These are phyloP conservation scores for Blastomyces parvus DNA, from an alignment of 2,329 filamentous ascomycete species.

Conservation along the genomic window DNA sequence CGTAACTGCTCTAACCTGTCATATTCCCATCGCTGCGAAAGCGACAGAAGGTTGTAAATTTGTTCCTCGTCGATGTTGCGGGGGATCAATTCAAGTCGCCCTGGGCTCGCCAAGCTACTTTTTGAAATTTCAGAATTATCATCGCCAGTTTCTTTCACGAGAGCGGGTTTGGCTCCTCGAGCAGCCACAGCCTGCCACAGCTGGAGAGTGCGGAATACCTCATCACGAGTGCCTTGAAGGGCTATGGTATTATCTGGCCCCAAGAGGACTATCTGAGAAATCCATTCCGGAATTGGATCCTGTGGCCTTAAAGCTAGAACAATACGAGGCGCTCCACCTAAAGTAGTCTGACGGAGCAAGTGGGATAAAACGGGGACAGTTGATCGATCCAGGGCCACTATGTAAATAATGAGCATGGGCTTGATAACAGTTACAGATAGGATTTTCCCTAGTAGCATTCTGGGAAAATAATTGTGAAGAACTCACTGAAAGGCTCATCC, in stretches of 20 bases:
- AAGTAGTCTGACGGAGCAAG: constrained; percentile 59
- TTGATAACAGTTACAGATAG: background rate
- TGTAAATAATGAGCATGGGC: constrained; percentile 8
- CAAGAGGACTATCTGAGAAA: constrained; percentile 71
- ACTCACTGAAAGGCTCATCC: constrained; percentile 77
- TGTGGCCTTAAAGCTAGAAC: constrained; percentile 73
- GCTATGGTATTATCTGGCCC: constrained; percentile 57
- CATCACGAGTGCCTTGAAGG: constrained; percentile 54
- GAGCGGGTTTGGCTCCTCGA: constrained; percentile 3
- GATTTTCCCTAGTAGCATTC: constrained; percentile 2
- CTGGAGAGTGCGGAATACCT: constrained; percentile 42
- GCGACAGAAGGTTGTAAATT: constrained; percentile 4
- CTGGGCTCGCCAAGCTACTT: constrained; percentile 14
- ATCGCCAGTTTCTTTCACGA: constrained; percentile 15
- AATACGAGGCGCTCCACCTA: constrained; percentile 57
- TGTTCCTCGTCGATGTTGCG: constrained; percentile 9
- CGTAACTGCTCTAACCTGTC: constrained; percentile 7
- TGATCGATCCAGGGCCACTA: constrained; percentile 79
- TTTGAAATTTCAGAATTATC: constrained; percentile 12
- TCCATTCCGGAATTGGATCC: constrained; percentile 80
- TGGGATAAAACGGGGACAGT: constrained; percentile 63
- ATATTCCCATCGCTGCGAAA: constrained; percentile 13
- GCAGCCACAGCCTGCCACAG: constrained; percentile 24
- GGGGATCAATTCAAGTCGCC: constrained; percentile 22
- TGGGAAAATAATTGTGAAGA: constrained; percentile 1